Evolutionary conservation across 2,329 filamentous ascomycete genomes (phyloP).

Genomic region (Cytospora paraplurivora): DNA sequence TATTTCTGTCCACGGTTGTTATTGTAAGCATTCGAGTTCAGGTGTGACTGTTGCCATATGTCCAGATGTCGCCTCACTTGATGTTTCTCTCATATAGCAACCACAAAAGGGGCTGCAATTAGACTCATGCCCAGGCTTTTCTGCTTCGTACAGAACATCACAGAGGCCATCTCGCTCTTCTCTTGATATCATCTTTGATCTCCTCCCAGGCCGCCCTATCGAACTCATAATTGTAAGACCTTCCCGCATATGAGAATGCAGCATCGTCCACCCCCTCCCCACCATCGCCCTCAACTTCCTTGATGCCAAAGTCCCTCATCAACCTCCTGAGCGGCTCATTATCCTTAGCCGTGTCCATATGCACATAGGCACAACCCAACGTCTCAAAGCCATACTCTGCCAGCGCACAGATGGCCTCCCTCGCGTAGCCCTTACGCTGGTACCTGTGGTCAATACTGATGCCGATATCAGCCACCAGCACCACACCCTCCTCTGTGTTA

Average conservation of each 20-base stretch:
- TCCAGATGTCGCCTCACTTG: too few species aligned
- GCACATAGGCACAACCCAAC: slow-evolving; percentile 28
- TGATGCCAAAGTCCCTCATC: slow-evolving; percentile 24
- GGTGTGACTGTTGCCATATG: too few species aligned
- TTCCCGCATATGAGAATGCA: slow-evolving; percentile 16
- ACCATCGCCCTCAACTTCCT: slow-evolving; percentile 15
- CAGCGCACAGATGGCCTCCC: slow-evolving; percentile 31
- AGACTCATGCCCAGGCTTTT: neutral
- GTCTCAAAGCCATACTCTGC: slow-evolving; percentile 32
- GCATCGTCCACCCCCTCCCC: slow-evolving; percentile 10
- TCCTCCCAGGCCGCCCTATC: slow-evolving; percentile 26
- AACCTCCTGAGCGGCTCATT: slow-evolving; percentile 29
- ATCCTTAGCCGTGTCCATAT: slow-evolving; percentile 31
- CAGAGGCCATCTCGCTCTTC: slow-evolving; percentile 28
- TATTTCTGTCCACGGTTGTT: too few species aligned
- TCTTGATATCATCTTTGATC: slow-evolving; percentile 25
- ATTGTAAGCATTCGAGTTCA: too few species aligned
- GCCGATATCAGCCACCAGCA: slow-evolving; percentile 28
- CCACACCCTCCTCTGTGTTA: neutral
- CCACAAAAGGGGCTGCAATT: neutral
- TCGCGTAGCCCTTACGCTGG: slow-evolving; percentile 31
- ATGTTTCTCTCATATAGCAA: neutral
- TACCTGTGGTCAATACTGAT: slow-evolving; percentile 32
- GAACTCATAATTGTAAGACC: slow-evolving; percentile 23
- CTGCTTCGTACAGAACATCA: neutral